phyloP scores from a whole-genome alignment of 441 rosid species.

The Rhodomyrtus psidioides region DNA sequence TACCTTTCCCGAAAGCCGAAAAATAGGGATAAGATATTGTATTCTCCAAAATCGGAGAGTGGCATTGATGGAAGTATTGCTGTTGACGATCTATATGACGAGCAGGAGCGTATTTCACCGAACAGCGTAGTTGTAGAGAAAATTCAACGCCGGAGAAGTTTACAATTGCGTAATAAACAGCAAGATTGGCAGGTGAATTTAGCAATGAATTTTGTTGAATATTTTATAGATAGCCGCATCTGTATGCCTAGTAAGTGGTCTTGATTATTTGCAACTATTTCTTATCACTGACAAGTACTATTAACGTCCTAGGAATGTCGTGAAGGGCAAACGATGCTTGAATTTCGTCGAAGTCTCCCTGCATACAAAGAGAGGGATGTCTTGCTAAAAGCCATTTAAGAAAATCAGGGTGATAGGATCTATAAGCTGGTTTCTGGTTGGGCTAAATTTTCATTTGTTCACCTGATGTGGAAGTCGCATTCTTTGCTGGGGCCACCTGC shows the following conservation, averaged over 20 bases:
- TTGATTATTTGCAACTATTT: conserved; percentile 1
- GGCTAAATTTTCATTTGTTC: neutral
- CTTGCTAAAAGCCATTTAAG: conserved; percentile 48
- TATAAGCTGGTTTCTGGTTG: neutral
- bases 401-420: conserved; percentile 61
- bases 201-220: neutral
- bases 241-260: neutral
- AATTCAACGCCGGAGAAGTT: conserved; percentile 55
- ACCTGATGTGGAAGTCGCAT: neutral
- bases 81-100: conserved; percentile 19
- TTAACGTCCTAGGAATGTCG: conserved; percentile 50
- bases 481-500: neutral
- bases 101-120: conserved; percentile 25
- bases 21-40: conserved; percentile 14
- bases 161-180: conserved; percentile 60
- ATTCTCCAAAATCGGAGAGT: conserved; percentile 19
- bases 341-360: conserved; percentile 82
- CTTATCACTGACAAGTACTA: neutral
- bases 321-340: conserved; percentile 85
- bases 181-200: conserved; percentile 75
- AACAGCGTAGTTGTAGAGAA: conserved; percentile 49
- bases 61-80: conserved; percentile 21
- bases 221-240: neutral
- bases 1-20: conserved; percentile 49
- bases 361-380: conserved; percentile 76